A percentile compares a stretch with the other conserved stretches of the same genome.
phyloP scores from a whole-genome alignment of 306 rosid species.

The Erythrophleum fordii region DNA sequence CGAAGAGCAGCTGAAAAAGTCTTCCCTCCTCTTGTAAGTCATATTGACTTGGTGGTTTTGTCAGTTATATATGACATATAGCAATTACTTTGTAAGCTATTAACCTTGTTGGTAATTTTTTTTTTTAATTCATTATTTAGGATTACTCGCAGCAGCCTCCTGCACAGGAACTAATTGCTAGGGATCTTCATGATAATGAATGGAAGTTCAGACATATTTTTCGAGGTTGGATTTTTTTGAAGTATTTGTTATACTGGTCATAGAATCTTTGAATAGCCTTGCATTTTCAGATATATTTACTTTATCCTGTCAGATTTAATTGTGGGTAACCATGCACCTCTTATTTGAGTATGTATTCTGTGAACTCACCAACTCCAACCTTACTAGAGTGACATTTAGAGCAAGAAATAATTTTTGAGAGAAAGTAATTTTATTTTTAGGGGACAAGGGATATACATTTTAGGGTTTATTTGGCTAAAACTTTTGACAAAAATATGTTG shows the following conservation, averaged over 20 bases:
- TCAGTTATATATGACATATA: conserved; percentile 15
- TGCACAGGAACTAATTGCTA: conserved; percentile 72
- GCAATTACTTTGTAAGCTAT: conserved; percentile 18
- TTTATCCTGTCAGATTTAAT: conserved; percentile 2
- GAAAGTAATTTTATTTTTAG: background rate
- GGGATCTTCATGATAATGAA: conserved; percentile 78
- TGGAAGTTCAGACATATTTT: conserved; percentile 81
- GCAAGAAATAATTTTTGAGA: background rate
- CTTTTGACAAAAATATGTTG: background rate
- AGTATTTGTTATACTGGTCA: background rate
- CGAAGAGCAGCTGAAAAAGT: conserved; percentile 88
- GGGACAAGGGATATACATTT: background rate
- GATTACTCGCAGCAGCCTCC: conserved; percentile 82
- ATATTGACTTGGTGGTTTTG: conserved; percentile 43
- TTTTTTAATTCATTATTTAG: conserved; percentile 44
- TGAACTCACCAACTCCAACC: background rate
- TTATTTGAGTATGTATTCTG: conserved; percentile 16
- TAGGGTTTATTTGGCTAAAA: background rate
- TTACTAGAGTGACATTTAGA: background rate
- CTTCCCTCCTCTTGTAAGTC: conserved; percentile 78
- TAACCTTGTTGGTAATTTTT: conserved; percentile 20
- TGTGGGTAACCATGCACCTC: background rate
- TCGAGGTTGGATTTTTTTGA: conserved; percentile 52
- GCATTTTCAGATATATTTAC: background rate
- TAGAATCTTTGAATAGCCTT: background rate